Conservation (phyloP, 164 flowering plant genomes). For the Akebia trifoliata region DNA sequence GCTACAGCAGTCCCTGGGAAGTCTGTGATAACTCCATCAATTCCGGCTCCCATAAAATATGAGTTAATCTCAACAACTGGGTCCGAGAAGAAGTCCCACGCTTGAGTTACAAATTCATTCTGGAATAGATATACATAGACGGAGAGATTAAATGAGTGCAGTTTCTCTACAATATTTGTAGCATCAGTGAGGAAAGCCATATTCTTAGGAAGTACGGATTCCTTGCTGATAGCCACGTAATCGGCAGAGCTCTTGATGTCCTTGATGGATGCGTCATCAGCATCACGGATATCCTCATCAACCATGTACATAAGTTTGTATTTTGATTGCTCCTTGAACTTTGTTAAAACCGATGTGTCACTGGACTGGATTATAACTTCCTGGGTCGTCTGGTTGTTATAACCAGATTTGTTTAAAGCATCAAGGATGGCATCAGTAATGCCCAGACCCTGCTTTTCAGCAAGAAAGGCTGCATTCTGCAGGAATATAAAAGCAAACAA, state of each 20-base stretch:
- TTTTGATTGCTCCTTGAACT: conserved; percentile 34
- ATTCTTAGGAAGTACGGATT: conserved; percentile 42
- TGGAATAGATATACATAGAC: conserved; percentile 59
- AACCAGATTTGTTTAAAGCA: conserved; percentile 53
- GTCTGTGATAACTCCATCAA: conserved; percentile 82
- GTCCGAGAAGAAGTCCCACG: conserved; percentile 91
- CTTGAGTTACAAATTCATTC: conserved; percentile 80
- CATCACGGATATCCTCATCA: conserved; percentile 49
- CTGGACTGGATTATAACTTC: conserved; percentile 70
- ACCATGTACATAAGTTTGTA: conserved; percentile 66
- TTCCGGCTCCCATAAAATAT: conserved; percentile 30
- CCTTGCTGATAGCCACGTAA: conserved; percentile 53
- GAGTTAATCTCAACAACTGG: conserved; percentile 65
- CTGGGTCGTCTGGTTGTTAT: conserved; percentile 34
- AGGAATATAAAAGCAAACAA: conserved; percentile 14
- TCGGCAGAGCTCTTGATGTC: conserved; percentile 72
- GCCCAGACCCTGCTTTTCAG: conserved; percentile 44
- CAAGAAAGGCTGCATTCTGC: conserved; percentile 89
- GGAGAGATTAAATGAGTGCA: conserved; percentile 43
- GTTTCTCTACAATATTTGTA: conserved; percentile 43
- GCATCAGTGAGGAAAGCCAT: conserved; percentile 27
- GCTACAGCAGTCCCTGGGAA: conserved; percentile 70
- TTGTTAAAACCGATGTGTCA: conserved; percentile 55
- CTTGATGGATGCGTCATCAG: conserved; percentile 34
- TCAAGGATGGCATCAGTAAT: conserved; percentile 50